Percentiles rank a stretch among this genome's conserved stretches.
Conservation (phyloP, 2,329 filamentous ascomycete genomes). For the Venturia oleaginea region DNA sequence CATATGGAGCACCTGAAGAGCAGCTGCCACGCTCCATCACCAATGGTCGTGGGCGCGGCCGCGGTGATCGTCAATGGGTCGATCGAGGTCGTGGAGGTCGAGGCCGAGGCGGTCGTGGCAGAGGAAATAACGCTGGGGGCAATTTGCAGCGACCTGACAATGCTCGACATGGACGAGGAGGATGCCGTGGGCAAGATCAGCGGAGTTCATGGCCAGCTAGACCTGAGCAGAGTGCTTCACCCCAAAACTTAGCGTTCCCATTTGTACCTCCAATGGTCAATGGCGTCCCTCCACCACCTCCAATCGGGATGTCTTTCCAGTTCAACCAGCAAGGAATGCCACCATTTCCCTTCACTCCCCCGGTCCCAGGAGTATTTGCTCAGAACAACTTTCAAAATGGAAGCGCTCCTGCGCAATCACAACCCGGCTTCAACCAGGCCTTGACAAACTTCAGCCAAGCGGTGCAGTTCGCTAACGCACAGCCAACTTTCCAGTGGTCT, state of each 20-base stretch:
- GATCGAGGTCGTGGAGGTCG: not conserved
- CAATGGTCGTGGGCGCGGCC: not conserved
- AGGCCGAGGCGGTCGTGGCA: not conserved
- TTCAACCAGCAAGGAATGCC: not conserved
- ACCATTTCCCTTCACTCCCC: not conserved
- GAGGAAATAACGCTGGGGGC: not conserved
- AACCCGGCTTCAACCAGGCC: not conserved
- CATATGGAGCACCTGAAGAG: constrained; percentile 6
- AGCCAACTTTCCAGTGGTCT: not conserved
- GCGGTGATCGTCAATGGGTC: constrained; percentile 9
- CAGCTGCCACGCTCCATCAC: constrained; percentile 1
- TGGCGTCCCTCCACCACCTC: not conserved
- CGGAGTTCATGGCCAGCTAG: not conserved
- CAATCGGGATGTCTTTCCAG: not conserved
- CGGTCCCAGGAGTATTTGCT: not conserved
- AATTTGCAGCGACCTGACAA: not conserved
- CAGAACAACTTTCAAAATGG: constrained; percentile 1
- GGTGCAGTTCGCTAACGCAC: not conserved
- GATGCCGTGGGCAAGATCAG: not conserved
- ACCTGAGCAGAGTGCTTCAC: constrained; percentile 1
- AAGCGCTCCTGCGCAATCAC: not conserved
- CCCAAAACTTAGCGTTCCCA: not conserved
- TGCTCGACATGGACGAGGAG: constrained; percentile 3
- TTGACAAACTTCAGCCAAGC: not conserved
- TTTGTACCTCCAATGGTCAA: constrained; percentile 1